These are phyloP conservation scores for Madurella mycetomatis DNA, from an alignment of 2,329 filamentous ascomycete genomes.

Conservation along the genomic window DNA sequence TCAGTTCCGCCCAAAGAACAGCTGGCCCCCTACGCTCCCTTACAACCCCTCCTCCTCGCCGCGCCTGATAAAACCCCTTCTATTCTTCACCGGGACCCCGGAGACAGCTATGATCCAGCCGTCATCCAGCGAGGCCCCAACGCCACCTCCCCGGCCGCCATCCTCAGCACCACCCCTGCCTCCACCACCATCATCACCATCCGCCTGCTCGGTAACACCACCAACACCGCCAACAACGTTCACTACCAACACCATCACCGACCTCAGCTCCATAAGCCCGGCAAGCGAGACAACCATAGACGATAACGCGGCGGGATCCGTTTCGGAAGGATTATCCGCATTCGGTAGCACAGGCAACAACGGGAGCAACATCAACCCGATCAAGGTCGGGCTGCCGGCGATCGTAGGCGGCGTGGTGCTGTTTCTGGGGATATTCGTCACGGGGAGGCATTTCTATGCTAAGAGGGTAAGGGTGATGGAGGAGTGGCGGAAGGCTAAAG, in stretches of 20 bases:
- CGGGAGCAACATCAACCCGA: background rate
- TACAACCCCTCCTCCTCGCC: no score
- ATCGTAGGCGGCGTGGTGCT: conserved; percentile 4
- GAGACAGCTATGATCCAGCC: no score
- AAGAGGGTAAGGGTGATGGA: background rate
- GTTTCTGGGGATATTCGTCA: background rate
- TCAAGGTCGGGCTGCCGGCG: conserved; percentile 5
- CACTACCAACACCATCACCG: background rate
- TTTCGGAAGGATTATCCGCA: background rate
- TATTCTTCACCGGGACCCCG: no score
- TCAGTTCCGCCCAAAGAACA: no score
- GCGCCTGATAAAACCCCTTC: no score
- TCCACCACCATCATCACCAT: background rate
- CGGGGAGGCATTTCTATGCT: background rate
- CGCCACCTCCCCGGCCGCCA: no score
- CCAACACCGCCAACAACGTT: background rate
- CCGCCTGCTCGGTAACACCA: background rate
- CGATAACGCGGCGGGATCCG: no score
- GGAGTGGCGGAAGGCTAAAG: background rate
- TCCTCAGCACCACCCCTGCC: no score
- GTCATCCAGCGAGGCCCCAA: no score
- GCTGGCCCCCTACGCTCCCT: no score
- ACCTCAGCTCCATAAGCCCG: background rate
- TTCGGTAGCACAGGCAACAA: background rate
- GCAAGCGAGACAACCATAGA: background rate